Base-by-base conservation (phyloP, 345 rosid species). In the Firmiana major region DNA sequence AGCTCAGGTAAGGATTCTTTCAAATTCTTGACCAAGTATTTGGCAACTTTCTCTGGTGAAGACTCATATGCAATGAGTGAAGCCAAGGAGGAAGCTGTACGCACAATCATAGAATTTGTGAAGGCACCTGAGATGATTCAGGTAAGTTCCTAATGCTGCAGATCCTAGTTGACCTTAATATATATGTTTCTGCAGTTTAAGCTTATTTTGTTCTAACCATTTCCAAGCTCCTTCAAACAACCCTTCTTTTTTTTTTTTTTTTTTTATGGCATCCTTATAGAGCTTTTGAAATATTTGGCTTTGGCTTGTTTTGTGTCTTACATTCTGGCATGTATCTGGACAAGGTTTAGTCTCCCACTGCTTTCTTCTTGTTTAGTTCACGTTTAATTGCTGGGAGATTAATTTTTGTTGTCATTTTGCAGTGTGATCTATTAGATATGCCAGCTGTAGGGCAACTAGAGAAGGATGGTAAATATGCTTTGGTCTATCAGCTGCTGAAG, bases 371-470 rank as follows among this genome's bases (percentile, higher is more conserved):
- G 21, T 43, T 48, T 26, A 70, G 31, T 16, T 16, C 22, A 28
- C 28, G 22, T 15, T 68, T 74, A n/a, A 36, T 60, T 66, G 53
- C 28, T 31, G 2, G 36, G 16, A 53, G 34, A n/a, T 48, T 73
- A n/a, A 53, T 48, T 59, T 74, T 80, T 48, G 10, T 69, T 55
- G 21, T 75, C 43, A 19, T 53, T 38, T 74, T 90, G 87, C 93
- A 97, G 99, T 97, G 97, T 81, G 97, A 94, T 83, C 82, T 97
- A 67, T 83, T 97, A 85, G 99, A 89, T 79, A 86, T 94, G 93
- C 96, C 91, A 70, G 97, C 98, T 5, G 83, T 97, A 21, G 84
- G 80, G 63, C 98, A 94, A 81, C 78, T 97, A 80, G 98, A 97
- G 88, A 89, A 88, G 76, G 98, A 91, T 83, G 86, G 87, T 22